Evolutionary conservation across 306 rosid species (phyloP).

Genomic region (Rosa chinensis): DNA sequence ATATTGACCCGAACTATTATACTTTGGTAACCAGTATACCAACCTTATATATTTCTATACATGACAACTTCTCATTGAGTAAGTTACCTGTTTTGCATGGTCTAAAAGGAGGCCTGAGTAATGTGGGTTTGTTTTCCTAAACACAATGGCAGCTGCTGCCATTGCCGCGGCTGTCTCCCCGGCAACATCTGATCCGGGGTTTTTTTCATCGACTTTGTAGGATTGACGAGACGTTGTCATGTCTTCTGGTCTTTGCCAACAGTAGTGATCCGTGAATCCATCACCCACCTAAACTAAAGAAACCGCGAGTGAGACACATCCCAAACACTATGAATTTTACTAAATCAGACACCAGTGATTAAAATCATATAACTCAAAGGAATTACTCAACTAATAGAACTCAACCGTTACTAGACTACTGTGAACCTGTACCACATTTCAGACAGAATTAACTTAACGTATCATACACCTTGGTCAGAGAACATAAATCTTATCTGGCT

Average conservation of each 20-base stretch:
- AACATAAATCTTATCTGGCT: background rate
- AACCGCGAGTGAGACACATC: background rate
- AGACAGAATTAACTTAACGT: background rate
- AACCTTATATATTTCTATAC: background rate
- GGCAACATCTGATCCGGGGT: slow-evolving; percentile 73
- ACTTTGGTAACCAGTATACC: slow-evolving; percentile 24
- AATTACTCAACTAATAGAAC: background rate
- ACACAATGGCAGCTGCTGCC: slow-evolving; percentile 75
- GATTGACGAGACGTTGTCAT: slow-evolving; percentile 82
- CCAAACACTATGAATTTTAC: background rate
- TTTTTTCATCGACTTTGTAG: slow-evolving; percentile 51
- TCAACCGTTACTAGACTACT: background rate
- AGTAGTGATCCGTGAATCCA: slow-evolving; percentile 78
- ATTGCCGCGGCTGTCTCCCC: slow-evolving; percentile 78
- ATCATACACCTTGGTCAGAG: background rate
- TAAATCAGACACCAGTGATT: background rate
- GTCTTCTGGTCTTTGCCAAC: slow-evolving; percentile 95
- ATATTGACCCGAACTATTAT: background rate
- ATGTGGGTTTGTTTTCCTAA: slow-evolving; percentile 70
- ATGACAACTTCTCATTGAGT: slow-evolving; percentile 11
- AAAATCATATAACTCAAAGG: background rate
- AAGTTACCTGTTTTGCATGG: slow-evolving; percentile 73
- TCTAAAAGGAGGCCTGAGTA: slow-evolving; percentile 69
- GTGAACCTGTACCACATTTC: background rate
- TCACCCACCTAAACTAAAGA: slow-evolving; percentile 65